These are phyloP conservation scores for Fusarium torulosum DNA, from an alignment of 2,329 filamentous ascomycete species.

Conservation along the genomic window DNA sequence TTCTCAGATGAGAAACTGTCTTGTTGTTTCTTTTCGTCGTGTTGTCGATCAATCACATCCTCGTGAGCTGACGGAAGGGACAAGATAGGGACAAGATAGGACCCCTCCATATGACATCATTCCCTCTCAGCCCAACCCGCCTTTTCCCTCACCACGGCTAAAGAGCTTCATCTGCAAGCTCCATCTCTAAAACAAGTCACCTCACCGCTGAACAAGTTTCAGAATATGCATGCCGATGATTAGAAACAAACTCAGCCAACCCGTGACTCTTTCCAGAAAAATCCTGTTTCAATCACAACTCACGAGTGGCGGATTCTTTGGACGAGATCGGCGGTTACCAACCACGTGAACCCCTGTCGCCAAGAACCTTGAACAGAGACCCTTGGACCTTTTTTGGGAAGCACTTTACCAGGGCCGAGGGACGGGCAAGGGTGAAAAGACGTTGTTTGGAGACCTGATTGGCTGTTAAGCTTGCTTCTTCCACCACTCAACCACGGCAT, in stretches of 20 bases:
- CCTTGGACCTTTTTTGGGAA: conserved; percentile 34
- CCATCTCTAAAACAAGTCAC: neutral
- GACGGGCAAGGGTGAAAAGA: conserved; percentile 16
- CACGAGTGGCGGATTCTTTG: conserved; percentile 37
- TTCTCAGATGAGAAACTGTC: neutral
- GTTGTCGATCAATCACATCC: neutral
- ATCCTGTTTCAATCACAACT: conserved; percentile 37
- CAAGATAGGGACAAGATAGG: neutral
- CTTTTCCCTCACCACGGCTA: conserved; percentile 1
- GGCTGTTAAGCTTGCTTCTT: conserved; percentile 27
- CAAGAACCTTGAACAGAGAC: conserved; percentile 17
- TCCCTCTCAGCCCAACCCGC: neutral
- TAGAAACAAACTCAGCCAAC: conserved; percentile 30
- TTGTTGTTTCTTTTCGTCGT: neutral
- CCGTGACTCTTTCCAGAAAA: conserved; percentile 40
- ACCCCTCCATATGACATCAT: conserved; percentile 37
- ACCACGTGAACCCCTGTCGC: conserved; percentile 37
- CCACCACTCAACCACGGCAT: conserved; percentile 19
- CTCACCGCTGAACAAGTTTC: conserved; percentile 34
- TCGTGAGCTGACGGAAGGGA: neutral
- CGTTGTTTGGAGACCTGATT: conserved; percentile 37
- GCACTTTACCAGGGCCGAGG: conserved; percentile 22
- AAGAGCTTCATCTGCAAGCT: conserved; percentile 11
- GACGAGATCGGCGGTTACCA: conserved; percentile 40
- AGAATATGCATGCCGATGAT: conserved; percentile 41